A percentile compares a stretch with the other conserved stretches of the same genome.
Conservation (phyloP, 371 early-diverging fungal genomes). For the Massospora cicadina region DNA sequence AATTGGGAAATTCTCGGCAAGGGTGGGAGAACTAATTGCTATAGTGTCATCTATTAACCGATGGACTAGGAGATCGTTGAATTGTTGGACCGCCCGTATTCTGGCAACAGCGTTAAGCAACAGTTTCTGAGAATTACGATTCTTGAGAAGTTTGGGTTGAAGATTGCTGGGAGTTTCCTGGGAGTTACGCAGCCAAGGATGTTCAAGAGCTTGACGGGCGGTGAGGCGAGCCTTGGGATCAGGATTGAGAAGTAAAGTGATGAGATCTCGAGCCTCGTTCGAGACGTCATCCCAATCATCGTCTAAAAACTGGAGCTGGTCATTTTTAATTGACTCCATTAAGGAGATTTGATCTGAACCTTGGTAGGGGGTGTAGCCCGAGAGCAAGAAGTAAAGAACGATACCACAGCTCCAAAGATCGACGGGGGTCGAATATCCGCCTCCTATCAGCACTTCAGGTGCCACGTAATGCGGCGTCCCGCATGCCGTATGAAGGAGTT, state of each 20-base stretch:
- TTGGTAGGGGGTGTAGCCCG: conserved; percentile 61
- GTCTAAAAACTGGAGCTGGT: background rate
- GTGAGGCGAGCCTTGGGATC: conserved; percentile 42
- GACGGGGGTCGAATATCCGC: conserved; percentile 42
- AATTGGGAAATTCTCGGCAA: background rate
- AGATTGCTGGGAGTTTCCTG: background rate
- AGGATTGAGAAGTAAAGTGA: conserved; percentile 35
- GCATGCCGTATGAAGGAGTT: conserved; percentile 54
- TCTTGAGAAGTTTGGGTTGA: conserved; percentile 1
- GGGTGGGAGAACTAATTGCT: background rate
- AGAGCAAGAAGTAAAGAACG: conserved; percentile 64
- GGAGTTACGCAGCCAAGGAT: background rate
- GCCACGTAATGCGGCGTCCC: conserved; percentile 77
- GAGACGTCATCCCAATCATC: background rate
- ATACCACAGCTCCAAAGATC: conserved; percentile 88
- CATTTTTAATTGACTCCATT: background rate
- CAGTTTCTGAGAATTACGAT: background rate
- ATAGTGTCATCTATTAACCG: background rate
- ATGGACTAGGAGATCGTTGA: background rate
- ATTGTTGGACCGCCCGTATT: background rate
- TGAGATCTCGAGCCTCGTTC: conserved; percentile 19
- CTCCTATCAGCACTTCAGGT: conserved; percentile 62
- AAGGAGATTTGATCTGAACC: conserved; percentile 15
- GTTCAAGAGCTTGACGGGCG: conserved; percentile 14
- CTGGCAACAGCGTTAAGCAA: background rate